Conservation (phyloP, 1,284 basidiomycete genomes). For the Cutaneotrichosporon sp. region DNA sequence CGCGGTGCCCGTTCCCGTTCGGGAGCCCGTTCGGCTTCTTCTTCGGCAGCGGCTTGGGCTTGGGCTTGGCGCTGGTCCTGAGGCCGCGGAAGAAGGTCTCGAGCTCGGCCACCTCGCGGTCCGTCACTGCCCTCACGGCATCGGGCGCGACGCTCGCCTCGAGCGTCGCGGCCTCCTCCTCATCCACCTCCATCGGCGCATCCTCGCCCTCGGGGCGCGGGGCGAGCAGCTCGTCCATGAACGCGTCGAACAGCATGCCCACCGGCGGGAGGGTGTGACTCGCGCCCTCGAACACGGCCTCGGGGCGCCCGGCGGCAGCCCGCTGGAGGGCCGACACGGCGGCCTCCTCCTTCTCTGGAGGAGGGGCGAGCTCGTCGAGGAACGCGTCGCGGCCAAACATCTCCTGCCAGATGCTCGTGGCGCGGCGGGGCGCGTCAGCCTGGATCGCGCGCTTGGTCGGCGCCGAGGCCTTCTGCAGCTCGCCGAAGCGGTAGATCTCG, state of each 20-base stretch:
- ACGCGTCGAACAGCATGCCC: slow-evolving; percentile 69
- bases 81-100: slow-evolving; percentile 20
- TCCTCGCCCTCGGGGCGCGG: slow-evolving; percentile 14
- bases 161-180: slow-evolving; percentile 5
- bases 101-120: slow-evolving; percentile 24
- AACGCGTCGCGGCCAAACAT: slow-evolving; percentile 55
- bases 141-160: slow-evolving; percentile 6
- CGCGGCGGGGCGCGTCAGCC: slow-evolving; percentile 1
- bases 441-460: slow-evolving; percentile 18
- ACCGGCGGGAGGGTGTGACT: slow-evolving; percentile 79
- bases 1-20: slow-evolving; percentile 9
- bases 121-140: slow-evolving; percentile 17
- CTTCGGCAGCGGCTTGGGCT: slow-evolving; percentile 3
- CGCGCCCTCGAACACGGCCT: slow-evolving; percentile 67
- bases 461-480: slow-evolving; percentile 25
- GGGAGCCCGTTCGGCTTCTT: slow-evolving; percentile 13
- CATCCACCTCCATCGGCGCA: slow-evolving; percentile 7
- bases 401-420: slow-evolving; percentile 53
- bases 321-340: slow-evolving; percentile 33
- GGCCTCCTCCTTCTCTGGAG: slow-evolving; percentile 16
- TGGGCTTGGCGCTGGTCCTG: neutral
- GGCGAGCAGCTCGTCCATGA: slow-evolving; percentile 67
- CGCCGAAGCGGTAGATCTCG: slow-evolving; percentile 47
- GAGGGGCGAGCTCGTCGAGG: slow-evolving; percentile 34
- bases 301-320: slow-evolving; percentile 33